phyloP scores from a whole-genome alignment of 1,284 basidiomycete genomes.

The Agroathelia rolfsii region DNA sequence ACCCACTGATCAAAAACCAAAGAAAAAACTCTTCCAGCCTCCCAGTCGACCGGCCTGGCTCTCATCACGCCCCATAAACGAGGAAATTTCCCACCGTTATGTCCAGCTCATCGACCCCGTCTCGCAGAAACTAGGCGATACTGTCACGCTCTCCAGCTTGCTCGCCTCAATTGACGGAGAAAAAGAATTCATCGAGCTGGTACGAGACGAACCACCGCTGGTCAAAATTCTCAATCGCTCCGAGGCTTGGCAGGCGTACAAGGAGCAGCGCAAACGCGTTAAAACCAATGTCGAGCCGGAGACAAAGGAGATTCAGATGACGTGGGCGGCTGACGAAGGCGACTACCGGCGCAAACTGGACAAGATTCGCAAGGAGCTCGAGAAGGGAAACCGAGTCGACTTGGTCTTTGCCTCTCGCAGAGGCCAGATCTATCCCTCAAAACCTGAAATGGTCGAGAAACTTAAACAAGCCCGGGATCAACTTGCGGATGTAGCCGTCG shows the following conservation, averaged over 20 bases:
- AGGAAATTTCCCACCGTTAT: slow-evolving; percentile 25
- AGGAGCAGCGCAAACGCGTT: slow-evolving; percentile 24
- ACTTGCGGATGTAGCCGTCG: slow-evolving; percentile 36
- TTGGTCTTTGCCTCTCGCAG: slow-evolving; percentile 46
- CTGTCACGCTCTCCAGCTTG: slow-evolving; percentile 27
- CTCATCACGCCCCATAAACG: slow-evolving; percentile 6
- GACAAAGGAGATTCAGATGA: slow-evolving; percentile 66
- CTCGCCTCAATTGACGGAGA: slow-evolving; percentile 24
- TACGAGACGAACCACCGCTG: slow-evolving; percentile 35
- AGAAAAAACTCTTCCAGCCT: too few relatives aligned
- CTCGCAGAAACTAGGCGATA: slow-evolving; percentile 30
- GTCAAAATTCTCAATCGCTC: slow-evolving; percentile 39
- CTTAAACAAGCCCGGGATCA: slow-evolving; percentile 29
- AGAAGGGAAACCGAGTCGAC: slow-evolving; percentile 48
- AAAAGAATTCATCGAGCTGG: slow-evolving; percentile 40
- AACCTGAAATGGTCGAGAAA: slow-evolving; percentile 28
- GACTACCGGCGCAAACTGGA: slow-evolving; percentile 63
- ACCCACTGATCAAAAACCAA: too few relatives aligned
- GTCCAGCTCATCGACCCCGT: slow-evolving; percentile 43
- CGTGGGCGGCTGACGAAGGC: slow-evolving; percentile 51
- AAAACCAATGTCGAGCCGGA: slow-evolving; percentile 23
- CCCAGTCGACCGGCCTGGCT: too few relatives aligned
- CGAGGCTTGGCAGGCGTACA: slow-evolving; percentile 24
- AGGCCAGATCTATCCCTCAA: slow-evolving; percentile 23
- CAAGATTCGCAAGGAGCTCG: slow-evolving; percentile 48